phyloP scores from a whole-genome alignment of 2,329 filamentous ascomycete species.

The Cadophora luteo-olivacea region DNA sequence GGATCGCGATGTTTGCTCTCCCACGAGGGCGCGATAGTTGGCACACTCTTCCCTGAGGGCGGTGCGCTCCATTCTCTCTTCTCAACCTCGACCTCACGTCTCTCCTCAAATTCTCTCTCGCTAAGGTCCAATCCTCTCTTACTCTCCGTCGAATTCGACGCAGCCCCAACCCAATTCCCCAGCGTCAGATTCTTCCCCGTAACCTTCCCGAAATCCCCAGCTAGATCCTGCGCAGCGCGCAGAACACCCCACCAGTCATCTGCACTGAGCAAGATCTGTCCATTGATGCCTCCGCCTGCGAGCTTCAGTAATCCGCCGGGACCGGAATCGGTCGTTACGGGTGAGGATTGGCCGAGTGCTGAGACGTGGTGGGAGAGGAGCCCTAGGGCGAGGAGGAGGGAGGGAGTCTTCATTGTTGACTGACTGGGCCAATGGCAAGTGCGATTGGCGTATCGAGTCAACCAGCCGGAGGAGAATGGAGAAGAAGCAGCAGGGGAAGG shows the following conservation, averaged over 20 bases:
- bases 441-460: not conserved
- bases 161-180: constrained; percentile 35
- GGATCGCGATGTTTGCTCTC: constrained; percentile 2
- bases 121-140: constrained; percentile 18
- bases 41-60: not conserved
- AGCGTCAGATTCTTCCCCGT: constrained; percentile 68
- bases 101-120: constrained; percentile 4
- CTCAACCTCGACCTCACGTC: not conserved
- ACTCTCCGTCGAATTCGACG: constrained; percentile 8
- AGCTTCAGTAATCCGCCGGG: constrained; percentile 32
- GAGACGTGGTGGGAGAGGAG: constrained; percentile 37
- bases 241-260: constrained; percentile 73
- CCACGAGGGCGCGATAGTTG: not conserved
- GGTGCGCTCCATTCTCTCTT: not conserved
- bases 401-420: constrained; percentile 31
- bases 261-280: constrained; percentile 61
- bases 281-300: constrained; percentile 44
- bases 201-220: constrained; percentile 73
- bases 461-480: not conserved
- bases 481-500: constrained; percentile 1
- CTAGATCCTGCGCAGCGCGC: constrained; percentile 70
- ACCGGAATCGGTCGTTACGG: constrained; percentile 50
- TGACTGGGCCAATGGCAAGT: not conserved
- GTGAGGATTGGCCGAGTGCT: constrained; percentile 56
- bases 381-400: constrained; percentile 32